Conservation (phyloP, 192 early-diverging fungal genomes). For the Entrophospora sp. region DNA sequence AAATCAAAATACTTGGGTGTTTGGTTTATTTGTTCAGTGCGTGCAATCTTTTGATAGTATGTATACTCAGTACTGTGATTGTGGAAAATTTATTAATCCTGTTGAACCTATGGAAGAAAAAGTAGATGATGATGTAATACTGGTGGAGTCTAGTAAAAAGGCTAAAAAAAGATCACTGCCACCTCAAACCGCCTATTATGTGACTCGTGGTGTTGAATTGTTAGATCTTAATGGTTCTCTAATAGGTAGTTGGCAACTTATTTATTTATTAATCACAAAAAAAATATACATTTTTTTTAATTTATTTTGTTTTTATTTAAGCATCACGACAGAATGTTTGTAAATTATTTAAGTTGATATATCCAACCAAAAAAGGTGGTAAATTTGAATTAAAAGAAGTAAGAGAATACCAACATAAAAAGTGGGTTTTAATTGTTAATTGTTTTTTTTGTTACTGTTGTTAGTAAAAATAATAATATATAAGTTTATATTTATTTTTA, state of each 20-base stretch:
- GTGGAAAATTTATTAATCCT: conserved; percentile 76
- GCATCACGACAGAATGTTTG: conserved; percentile 85
- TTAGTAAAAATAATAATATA: no score
- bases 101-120: conserved; percentile 32
- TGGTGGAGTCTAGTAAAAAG: no score
- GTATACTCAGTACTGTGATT: conserved; percentile 94
- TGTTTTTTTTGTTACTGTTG: no score
- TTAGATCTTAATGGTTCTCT: conserved; percentile 64
- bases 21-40: conserved; percentile 25
- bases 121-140: conserved; percentile 25
- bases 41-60: conserved; percentile 57
- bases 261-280: no score
- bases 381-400: conserved; percentile 72
- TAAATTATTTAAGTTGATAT: conserved; percentile 75
- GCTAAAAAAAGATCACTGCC: conserved; percentile 25
- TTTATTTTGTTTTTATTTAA: no score
- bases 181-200: conserved; percentile 63
- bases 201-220: conserved; percentile 84
- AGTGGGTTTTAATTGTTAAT: conserved; percentile 51
- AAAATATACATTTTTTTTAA: no score
- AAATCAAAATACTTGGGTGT: neutral
- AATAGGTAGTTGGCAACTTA: no score
- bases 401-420: conserved; percentile 66
- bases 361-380: conserved; percentile 61
- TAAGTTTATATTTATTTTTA: no score